A percentile compares a stretch with the other conserved stretches of the same genome.
These are phyloP conservation scores for Zasmidium cellare DNA, from an alignment of 2,329 filamentous ascomycete species.

Conservation along the genomic window DNA sequence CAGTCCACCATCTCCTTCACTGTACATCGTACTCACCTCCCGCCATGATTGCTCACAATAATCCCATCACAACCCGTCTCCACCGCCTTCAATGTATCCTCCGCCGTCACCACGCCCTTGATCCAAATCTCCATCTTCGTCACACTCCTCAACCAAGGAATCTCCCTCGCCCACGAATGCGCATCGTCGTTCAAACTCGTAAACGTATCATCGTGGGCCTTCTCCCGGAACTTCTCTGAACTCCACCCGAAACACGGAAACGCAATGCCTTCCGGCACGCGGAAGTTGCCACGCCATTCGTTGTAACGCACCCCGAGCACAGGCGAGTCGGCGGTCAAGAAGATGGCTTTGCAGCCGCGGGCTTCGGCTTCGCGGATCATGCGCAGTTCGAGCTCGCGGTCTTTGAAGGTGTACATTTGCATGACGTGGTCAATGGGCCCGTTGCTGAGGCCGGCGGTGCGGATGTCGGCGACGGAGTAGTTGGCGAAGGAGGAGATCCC, in stretches of 20 bases:
- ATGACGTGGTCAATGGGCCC: slow-evolving; percentile 50
- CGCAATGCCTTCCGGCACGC: slow-evolving; percentile 26
- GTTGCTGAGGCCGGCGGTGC: slow-evolving; percentile 35
- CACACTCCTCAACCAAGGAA: slow-evolving; percentile 50
- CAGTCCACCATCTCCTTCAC: not conserved
- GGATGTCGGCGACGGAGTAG: slow-evolving; percentile 49
- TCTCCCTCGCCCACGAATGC: slow-evolving; percentile 38
- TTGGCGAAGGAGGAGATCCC: slow-evolving; percentile 52
- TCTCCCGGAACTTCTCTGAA: slow-evolving; percentile 25
- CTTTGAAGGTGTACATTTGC: slow-evolving; percentile 56
- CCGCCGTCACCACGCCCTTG: slow-evolving; percentile 41
- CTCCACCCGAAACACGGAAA: slow-evolving; percentile 28
- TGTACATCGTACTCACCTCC: not conserved
- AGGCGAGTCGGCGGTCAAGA: slow-evolving; percentile 57
- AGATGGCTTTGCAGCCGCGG: slow-evolving; percentile 53
- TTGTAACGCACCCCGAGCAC: slow-evolving; percentile 55
- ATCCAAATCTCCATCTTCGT: slow-evolving; percentile 53
- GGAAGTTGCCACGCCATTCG: slow-evolving; percentile 56
- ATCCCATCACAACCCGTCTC: slow-evolving; percentile 40
- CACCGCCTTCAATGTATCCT: slow-evolving; percentile 49
- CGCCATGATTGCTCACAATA: slow-evolving; percentile 31
- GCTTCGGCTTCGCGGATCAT: slow-evolving; percentile 31
- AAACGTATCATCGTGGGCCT: slow-evolving; percentile 33
- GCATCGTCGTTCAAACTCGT: slow-evolving; percentile 29
- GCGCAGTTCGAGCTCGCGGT: slow-evolving; percentile 50